Base-by-base conservation (phyloP, 345 rosid genomes). In the Syzygium aromaticum region DNA sequence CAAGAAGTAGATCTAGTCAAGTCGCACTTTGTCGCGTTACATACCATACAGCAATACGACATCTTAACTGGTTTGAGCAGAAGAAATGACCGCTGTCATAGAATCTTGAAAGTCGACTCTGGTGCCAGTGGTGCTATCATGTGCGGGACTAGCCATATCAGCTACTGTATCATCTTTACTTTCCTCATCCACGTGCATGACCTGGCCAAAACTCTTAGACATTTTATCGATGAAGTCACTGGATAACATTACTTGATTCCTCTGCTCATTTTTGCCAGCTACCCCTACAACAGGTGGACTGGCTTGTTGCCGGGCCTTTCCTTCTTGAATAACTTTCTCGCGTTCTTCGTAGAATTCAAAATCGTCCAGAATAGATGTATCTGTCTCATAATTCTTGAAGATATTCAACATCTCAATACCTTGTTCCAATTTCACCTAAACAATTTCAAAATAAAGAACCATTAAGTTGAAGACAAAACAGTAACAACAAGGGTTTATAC, bases 261-360 rank as follows among this genome's bases (percentile, higher is more conserved):
- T 91, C 53, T 90, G 92, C 86, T 94, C 98, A 87, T 88, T 94
- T 88, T 95, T 95, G 85, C 92, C 94, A 30, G 87, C 92, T 80
- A 88, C 85, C 88, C 89, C 95, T 28, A 89, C 92, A 85, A 94
- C 89, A 86, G 90, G 90, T 88, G 91, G 91, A 87, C 89, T 92
- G 51, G 91, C 93, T 73, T 73, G 82, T 19, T 73, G 82, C 38
- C 82, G 82, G 86, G 96, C 92, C 92, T 95, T 96, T 86, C 95
- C 91, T 86, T 96, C 98, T 85, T 93, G 95, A 92, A 95, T 95
- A 54, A 92, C 94, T 88, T 93, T 96, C 93, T 96, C 95, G 78
- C 99, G 88, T 51, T 95, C 97, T 90, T 96, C 99, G 25, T 96
- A 95, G 90, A 95, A 96, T 33, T 92, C 98, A 87, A 96, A 96